phyloP scores from a whole-genome alignment of 805 yeast species.

The Pachysolen tannophilus region DNA sequence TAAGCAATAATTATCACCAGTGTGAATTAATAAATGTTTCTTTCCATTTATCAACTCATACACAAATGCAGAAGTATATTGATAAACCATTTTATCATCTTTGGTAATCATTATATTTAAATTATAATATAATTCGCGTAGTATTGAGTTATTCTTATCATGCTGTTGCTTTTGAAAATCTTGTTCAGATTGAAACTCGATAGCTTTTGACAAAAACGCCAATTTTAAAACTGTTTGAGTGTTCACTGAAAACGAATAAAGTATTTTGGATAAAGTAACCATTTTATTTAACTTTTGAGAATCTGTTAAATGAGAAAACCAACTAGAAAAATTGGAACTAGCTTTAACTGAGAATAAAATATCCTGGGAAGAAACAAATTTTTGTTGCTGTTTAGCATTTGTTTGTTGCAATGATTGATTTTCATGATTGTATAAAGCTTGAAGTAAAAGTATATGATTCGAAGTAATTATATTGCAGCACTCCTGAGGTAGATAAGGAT shows the following conservation, averaged over 20 bases:
- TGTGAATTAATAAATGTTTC: slow-evolving; percentile 1
- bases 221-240: slow-evolving; percentile 8
- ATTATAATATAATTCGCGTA: slow-evolving; percentile 1
- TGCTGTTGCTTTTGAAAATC: slow-evolving; percentile 2
- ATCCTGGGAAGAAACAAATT: not conserved
- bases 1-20: slow-evolving; percentile 3
- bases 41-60: slow-evolving; percentile 6
- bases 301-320: slow-evolving; percentile 9
- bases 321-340: slow-evolving; percentile 9
- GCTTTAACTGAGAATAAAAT: slow-evolving; percentile 4
- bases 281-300: not conserved
- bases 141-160: slow-evolving; percentile 9
- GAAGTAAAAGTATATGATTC: no score
- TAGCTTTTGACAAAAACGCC: slow-evolving; percentile 6
- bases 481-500: no score
- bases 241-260: slow-evolving; percentile 4
- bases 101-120: slow-evolving; percentile 5
- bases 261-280: slow-evolving; percentile 1
- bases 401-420: no score
- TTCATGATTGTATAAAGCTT: no score
- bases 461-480: no score
- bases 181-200: slow-evolving; percentile 7
- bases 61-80: slow-evolving; percentile 9
- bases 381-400: no score
- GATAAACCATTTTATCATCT: slow-evolving; percentile 8